Conservation (phyloP, 495 filamentous ascomycete species). For the Antarctomyces pellizariae region DNA sequence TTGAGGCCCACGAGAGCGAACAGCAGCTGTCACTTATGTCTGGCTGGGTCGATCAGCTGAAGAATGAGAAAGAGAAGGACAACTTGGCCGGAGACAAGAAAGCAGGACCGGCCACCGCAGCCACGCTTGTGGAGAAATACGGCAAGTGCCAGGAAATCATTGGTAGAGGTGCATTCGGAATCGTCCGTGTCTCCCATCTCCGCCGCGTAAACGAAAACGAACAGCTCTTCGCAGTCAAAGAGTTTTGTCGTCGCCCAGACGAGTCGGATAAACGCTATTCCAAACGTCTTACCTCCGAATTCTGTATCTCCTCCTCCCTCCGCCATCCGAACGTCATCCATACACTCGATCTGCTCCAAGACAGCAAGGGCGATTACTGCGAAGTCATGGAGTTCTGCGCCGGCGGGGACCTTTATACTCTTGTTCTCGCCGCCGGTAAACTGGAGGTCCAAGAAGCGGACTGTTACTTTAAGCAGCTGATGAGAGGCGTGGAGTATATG, state of each 20-base stretch:
- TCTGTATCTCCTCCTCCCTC: conserved; percentile 93
- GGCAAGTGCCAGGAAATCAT: conserved; percentile 97
- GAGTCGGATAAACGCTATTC: conserved; percentile 93
- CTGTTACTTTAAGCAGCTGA: conserved; percentile 98
- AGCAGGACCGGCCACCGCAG: conserved; percentile 50
- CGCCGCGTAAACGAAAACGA: conserved; percentile 63
- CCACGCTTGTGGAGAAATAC: conserved; percentile 82
- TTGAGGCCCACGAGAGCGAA: conserved; percentile 38
- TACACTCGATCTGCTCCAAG: conserved; percentile 83
- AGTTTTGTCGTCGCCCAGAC: conserved; percentile 82
- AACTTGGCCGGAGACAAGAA: conserved; percentile 53
- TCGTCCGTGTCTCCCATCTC: conserved; percentile 97
- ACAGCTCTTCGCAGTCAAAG: conserved; percentile 93
- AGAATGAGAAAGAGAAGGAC: conserved; percentile 47
- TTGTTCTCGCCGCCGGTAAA: conserved; percentile 79
- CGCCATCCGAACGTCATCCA: conserved; percentile 97
- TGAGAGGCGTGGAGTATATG: conserved; percentile 98
- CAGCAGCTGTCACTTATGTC: conserved; percentile 84
- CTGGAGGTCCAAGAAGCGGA: conserved; percentile 86
- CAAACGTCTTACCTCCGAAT: conserved; percentile 94
- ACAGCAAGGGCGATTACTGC: conserved; percentile 94
- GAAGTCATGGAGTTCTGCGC: conserved; percentile 99
- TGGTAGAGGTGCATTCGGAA: conserved; percentile 91
- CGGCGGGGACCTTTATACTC: conserved; percentile 86
- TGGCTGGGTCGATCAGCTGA: conserved; percentile 85